Percentiles rank a stretch among this genome's conserved stretches.
phyloP scores from a whole-genome alignment of 768 basidiomycete genomes.

The Mycena galopus region DNA sequence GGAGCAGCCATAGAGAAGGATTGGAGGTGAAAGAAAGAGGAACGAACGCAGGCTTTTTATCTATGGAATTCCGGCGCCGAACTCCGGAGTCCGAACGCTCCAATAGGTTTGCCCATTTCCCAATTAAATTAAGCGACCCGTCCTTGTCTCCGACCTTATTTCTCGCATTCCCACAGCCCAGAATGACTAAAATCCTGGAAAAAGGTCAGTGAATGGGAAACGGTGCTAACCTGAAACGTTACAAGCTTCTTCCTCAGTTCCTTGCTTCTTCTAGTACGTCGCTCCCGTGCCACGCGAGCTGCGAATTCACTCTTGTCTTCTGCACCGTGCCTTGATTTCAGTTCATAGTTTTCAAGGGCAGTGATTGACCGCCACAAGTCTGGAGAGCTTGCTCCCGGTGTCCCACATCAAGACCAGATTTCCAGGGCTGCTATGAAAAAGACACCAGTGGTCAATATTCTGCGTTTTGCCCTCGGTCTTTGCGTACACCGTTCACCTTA shows the following conservation, averaged over 20 bases:
- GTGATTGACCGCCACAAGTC: not conserved
- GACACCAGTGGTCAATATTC: not conserved
- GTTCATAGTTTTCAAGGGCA: constrained; percentile 14
- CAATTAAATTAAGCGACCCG: not conserved
- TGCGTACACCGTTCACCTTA: constrained; percentile 8
- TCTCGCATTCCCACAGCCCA: not conserved
- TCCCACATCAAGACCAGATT: not conserved
- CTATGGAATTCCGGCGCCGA: not conserved
- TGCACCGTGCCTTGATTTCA: constrained; percentile 29
- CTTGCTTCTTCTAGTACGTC: constrained; percentile 23
- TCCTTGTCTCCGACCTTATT: not conserved
- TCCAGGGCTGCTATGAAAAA: not conserved
- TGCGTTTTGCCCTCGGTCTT: no score
- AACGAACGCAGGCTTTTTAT: constrained; percentile 12
- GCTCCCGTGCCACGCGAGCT: constrained; percentile 35
- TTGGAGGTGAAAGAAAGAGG: constrained; percentile 4
- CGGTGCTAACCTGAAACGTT: constrained; percentile 24
- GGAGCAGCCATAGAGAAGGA: constrained; percentile 19
- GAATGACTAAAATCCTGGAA: not conserved
- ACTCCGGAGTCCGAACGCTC: no score
- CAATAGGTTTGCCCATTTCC: not conserved
- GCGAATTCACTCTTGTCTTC: constrained; percentile 10
- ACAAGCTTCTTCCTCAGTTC: constrained; percentile 28
- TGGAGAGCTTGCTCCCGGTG: not conserved
- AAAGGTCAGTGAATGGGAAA: not conserved